Base-by-base conservation (phyloP, 2,329 filamentous ascomycete species). In the Stagonosporopsis chrysanthemi region DNA sequence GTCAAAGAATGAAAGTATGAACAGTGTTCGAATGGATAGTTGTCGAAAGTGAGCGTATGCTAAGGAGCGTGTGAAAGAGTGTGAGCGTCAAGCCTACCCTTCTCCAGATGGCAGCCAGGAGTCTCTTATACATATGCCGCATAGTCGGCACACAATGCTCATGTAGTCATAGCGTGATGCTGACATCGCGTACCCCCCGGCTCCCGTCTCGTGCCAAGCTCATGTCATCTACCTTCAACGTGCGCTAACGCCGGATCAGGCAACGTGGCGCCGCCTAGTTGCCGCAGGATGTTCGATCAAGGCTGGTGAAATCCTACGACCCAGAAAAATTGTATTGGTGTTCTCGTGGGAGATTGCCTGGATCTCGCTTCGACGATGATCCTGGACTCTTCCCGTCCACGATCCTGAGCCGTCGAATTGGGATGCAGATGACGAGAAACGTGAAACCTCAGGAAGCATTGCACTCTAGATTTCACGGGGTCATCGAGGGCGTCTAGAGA, bases 31-130 rank as follows among this genome's bases (percentile, higher is more conserved):
- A 70, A 72, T 67, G 63, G 62, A 68, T 56, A 58, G 56, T 62
- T 31, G 56, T 61, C 53, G 61, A 67, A 70, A 72, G 60, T 59
- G 66, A 65, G 59, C 59, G 61, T 50, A 62, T 69, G 64, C 58
- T 64, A 69, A 71, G 68, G 68, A 70, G 68, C 55, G 68, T 70
- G 49, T 67, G 49, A 64, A 64, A 63, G 69, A 70, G 62, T 67
- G 67, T 70, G 64, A 72, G 69, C 69, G 59, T 72, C 69, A 72
- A 71, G 69, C 69, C 65, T 71, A 67, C 60, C 66, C 51, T 38
- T 55, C 57, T 63, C 52, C 50, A 45, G 57, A 24, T 33, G 64
- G 58, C 29, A 26, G 39, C 35, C 24, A 17, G 24, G 46, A 52
- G 61, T 53, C 55, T 70, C 68, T 70, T 70, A 69, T 70, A 71